Base-by-base conservation (phyloP, 1,284 basidiomycete genomes). In the Malassezia brasiliensis region DNA sequence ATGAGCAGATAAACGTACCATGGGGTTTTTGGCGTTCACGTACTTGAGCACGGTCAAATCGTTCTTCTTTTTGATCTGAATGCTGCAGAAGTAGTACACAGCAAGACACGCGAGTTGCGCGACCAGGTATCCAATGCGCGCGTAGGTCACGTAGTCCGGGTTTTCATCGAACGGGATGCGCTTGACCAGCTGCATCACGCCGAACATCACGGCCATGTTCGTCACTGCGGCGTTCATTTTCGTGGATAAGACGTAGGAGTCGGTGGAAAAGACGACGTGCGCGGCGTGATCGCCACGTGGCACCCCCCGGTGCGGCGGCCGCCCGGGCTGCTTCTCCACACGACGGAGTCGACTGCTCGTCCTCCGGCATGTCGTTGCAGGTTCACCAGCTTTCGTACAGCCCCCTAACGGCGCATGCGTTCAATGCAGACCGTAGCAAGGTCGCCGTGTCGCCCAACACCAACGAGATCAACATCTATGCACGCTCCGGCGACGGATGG, bases 41-140 rank as follows among this genome's bases (percentile, higher is more conserved):
- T 93, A 96, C 81, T 96, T 96, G 68, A 96, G 80, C 35, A 94
- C 88, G 2, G 89, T 90, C 75, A 87, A 82, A 77, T 96, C 93
- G 74, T 96, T 96, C 82, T 90, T 91, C 68, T 81, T 79, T 81
- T 89, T 90, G 77, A 96, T 83, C 44, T 63, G 59, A 37, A 39
- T 37, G 80, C 70, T 80, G 75, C 15, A 86, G 66, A 81, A 87
- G 79, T 87, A 90, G 79, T 88, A 91, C 34, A 81, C 75, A 25
- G 77, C 82, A 35, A 91, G 77, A 39, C 85, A 81, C 68, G 86
- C 62, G 54, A 83, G 69, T 76, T 90, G 90, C 15, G 84, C 82
- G 31, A 80, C 75, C 53, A 89, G 82, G 75, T 96, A 96, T 36
- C 82, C 88, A 41, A 86, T 79, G 48, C 91, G 85, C 52, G 90